Percentiles rank a stretch among this genome's conserved stretches.
Conservation (phyloP, 257 asterid genomes). For the Solanum megistacrolobum region DNA sequence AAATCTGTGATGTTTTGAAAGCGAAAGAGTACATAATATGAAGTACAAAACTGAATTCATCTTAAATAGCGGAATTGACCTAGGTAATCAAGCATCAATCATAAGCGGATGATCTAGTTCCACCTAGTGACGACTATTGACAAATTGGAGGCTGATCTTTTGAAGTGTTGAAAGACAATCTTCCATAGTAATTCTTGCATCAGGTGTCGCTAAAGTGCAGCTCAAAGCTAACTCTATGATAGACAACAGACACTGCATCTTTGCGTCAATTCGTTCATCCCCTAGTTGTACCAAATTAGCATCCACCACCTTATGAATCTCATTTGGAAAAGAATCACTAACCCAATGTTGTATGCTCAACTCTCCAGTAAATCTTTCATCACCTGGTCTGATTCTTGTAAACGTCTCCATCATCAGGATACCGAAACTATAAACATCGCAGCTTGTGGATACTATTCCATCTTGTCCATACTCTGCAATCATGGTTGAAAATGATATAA, state of each 20-base stretch:
- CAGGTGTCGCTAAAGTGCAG: background rate
- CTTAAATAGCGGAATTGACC: too few species aligned
- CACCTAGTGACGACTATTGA: background rate
- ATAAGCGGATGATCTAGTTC: background rate
- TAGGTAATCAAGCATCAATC: too few species aligned
- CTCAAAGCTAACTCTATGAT: background rate
- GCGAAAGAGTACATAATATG: too few species aligned
- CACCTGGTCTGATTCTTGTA: background rate
- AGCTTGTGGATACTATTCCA: background rate
- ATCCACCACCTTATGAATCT: background rate
- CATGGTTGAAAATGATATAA: background rate
- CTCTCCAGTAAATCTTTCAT: background rate
- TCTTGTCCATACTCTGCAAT: background rate
- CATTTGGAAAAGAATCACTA: background rate
- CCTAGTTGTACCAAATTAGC: background rate
- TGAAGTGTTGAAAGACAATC: background rate
- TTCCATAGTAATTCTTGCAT: background rate
- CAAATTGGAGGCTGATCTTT: background rate
- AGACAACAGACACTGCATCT: background rate
- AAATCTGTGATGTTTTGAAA: too few species aligned
- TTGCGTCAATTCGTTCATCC: background rate
- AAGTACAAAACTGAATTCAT: too few species aligned
- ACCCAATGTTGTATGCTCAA: background rate
- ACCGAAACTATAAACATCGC: background rate
- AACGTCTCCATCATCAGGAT: background rate